Evolutionary conservation across 1,284 basidiomycete species (phyloP).

Genomic region (Microbotryomycetes sp.): DNA sequence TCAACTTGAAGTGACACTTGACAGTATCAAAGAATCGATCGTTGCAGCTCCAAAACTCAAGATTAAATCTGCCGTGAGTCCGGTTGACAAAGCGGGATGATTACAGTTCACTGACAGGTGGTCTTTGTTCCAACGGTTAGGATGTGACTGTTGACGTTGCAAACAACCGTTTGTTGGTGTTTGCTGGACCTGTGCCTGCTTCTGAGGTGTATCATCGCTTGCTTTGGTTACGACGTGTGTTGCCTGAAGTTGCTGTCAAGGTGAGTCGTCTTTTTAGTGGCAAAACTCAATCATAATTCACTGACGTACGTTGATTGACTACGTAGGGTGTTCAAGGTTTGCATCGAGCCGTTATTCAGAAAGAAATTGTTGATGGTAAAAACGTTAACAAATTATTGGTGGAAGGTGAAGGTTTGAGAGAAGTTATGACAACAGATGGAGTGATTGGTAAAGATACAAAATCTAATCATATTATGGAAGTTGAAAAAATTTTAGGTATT

Average conservation of each 20-base stretch:
- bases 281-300: too few relatives aligned
- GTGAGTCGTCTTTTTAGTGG: conserved; percentile 43
- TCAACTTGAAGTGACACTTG: conserved; percentile 84
- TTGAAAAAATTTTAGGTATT: conserved; percentile 87
- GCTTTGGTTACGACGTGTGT: conserved; percentile 70
- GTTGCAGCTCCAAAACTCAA: conserved; percentile 83
- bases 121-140: too few relatives aligned
- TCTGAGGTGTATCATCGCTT: conserved; percentile 75
- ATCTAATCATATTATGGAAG: conserved; percentile 97
- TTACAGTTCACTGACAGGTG: too few relatives aligned
- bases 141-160: conserved; percentile 31
- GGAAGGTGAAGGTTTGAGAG: conserved; percentile 94
- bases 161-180: conserved; percentile 76
- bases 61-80: conserved; percentile 70
- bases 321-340: conserved; percentile 71
- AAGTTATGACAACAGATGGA: conserved; percentile 96
- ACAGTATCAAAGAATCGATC: conserved; percentile 89
- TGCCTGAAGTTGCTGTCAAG: conserved; percentile 83
- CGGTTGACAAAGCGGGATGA: too few relatives aligned
- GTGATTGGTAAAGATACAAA: conserved; percentile 87
- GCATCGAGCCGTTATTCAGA: conserved; percentile 84
- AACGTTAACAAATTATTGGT: conserved; percentile 75
- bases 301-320: not conserved
- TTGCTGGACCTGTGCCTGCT: conserved; percentile 54
- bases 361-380: conserved; percentile 73